These are phyloP conservation scores for Wickerhamomyces bisporus DNA, from an alignment of 805 yeast species.

Conservation along the genomic window DNA sequence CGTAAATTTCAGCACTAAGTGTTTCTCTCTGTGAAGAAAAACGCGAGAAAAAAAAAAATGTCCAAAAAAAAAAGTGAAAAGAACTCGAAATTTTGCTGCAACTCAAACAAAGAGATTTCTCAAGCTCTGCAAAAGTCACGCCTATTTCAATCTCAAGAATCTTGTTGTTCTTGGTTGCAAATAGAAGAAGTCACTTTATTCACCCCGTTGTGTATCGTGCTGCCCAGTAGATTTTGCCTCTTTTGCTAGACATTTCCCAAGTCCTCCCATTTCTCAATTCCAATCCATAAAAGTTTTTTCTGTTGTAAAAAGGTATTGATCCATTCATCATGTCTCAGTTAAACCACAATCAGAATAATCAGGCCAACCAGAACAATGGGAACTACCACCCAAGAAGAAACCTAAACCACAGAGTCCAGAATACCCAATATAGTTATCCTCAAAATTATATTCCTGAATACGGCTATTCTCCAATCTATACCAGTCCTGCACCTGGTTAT, in stretches of 20 bases:
- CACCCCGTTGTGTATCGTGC: slow-evolving; percentile 2
- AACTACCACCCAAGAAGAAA: slow-evolving; percentile 11
- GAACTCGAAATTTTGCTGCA: slow-evolving; percentile 1
- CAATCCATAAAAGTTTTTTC: neutral
- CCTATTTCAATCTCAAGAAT: neutral
- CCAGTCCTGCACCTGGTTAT: slow-evolving; percentile 4
- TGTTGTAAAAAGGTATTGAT: neutral
- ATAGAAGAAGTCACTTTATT: slow-evolving; percentile 5
- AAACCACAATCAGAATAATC: slow-evolving; percentile 4
- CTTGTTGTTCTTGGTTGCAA: neutral
- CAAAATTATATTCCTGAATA: slow-evolving; percentile 5
- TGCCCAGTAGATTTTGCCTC: slow-evolving; percentile 1
- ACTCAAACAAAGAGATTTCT: neutral
- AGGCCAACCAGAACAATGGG: neutral
- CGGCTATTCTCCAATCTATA: slow-evolving; percentile 8
- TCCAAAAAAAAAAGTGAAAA: slow-evolving; percentile 1
- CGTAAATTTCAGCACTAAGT: slow-evolving; percentile 1
- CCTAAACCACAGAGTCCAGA: slow-evolving; percentile 9
- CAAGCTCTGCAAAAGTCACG: too few relatives aligned
- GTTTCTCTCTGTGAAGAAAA: neutral
- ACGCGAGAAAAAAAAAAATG: slow-evolving; percentile 2
- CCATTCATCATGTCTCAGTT: slow-evolving; percentile 4
- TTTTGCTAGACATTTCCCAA: too few relatives aligned
- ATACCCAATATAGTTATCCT: slow-evolving; percentile 4
- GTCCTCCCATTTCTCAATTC: neutral